A percentile compares a stretch with the other conserved stretches of the same genome.
Evolutionary conservation across 352 stramenopile genomes (phyloP).

Genomic region (Phytopythium helicoides): DNA sequence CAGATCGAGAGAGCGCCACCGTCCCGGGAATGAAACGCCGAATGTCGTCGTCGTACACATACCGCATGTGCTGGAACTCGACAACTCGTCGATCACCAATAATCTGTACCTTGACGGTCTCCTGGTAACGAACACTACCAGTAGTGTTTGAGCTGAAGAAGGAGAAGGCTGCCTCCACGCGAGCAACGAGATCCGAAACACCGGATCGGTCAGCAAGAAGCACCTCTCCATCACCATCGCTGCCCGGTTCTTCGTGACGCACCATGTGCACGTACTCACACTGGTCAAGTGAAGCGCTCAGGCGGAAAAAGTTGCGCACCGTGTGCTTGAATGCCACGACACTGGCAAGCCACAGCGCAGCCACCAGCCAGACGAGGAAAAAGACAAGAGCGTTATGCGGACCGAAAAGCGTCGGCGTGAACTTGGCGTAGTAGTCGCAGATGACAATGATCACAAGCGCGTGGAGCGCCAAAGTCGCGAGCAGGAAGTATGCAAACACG

Average conservation of each 20-base stretch:
- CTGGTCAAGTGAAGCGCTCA: slow-evolving; percentile 14
- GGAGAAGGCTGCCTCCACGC: slow-evolving; percentile 13
- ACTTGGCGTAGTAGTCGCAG: slow-evolving; percentile 34
- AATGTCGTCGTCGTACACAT: slow-evolving; percentile 27
- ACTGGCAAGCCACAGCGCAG: slow-evolving; percentile 20
- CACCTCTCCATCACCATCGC: slow-evolving; percentile 18
- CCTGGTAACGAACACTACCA: slow-evolving; percentile 14
- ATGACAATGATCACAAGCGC: slow-evolving; percentile 29
- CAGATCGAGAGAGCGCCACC: slow-evolving; percentile 13
- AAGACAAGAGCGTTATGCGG: slow-evolving; percentile 23
- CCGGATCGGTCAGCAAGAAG: slow-evolving; percentile 25
- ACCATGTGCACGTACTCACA: slow-evolving; percentile 35
- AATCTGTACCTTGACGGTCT: slow-evolving; percentile 25
- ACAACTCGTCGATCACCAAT: slow-evolving; percentile 18
- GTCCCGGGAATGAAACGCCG: slow-evolving; percentile 25
- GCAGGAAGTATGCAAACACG: slow-evolving; percentile 24
- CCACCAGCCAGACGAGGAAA: slow-evolving; percentile 30
- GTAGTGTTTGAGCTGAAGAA: slow-evolving; percentile 8
- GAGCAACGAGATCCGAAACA: slow-evolving; percentile 23
- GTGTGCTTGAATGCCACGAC: slow-evolving; percentile 20
- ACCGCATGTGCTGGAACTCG: slow-evolving; percentile 47
- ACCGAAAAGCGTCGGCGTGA: slow-evolving; percentile 24
- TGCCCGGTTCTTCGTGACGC: slow-evolving; percentile 12
- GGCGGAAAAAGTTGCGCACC: slow-evolving; percentile 35
- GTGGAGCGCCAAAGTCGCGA: slow-evolving; percentile 16